These are phyloP conservation scores for Cryphonectria japonica DNA, from an alignment of 2,329 filamentous ascomycete species.

Conservation along the genomic window DNA sequence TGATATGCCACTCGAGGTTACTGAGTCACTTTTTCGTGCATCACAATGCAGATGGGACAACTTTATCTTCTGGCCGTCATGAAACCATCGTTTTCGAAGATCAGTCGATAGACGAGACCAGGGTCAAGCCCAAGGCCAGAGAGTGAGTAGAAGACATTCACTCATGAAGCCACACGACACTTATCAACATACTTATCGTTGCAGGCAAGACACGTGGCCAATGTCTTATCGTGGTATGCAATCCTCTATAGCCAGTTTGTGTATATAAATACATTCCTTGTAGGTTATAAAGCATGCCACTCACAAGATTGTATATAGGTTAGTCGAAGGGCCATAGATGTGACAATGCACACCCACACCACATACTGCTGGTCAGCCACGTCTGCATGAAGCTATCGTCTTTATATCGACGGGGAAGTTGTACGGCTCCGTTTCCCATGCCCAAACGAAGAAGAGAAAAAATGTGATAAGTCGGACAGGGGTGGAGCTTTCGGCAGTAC, in stretches of 20 bases:
- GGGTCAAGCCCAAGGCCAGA: too few species aligned
- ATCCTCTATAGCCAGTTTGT: too few species aligned
- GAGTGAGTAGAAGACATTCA: too few species aligned
- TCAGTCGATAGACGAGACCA: neutral
- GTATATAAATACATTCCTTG: too few species aligned
- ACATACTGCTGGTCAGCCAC: neutral
- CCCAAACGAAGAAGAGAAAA: neutral
- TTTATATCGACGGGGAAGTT: neutral
- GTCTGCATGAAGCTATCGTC: slow-evolving; percentile 6
- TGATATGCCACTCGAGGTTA: neutral
- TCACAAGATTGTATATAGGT: neutral
- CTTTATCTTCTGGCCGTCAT: neutral
- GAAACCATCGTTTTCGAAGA: neutral
- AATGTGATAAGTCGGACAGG: slow-evolving; percentile 15
- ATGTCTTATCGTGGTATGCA: too few species aligned
- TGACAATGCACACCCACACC: neutral
- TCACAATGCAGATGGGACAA: neutral
- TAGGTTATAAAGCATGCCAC: neutral
- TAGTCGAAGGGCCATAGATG: neutral
- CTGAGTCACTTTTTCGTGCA: neutral
- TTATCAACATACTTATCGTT: too few species aligned
- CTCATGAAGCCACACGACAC: too few species aligned
- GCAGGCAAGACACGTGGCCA: too few species aligned
- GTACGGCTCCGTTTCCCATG: neutral
- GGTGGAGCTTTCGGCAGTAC: slow-evolving; percentile 23